Percentiles rank a stretch among this genome's conserved stretches.
Conservation (phyloP, 1,139 yeast species). For the Candida anutae region DNA sequence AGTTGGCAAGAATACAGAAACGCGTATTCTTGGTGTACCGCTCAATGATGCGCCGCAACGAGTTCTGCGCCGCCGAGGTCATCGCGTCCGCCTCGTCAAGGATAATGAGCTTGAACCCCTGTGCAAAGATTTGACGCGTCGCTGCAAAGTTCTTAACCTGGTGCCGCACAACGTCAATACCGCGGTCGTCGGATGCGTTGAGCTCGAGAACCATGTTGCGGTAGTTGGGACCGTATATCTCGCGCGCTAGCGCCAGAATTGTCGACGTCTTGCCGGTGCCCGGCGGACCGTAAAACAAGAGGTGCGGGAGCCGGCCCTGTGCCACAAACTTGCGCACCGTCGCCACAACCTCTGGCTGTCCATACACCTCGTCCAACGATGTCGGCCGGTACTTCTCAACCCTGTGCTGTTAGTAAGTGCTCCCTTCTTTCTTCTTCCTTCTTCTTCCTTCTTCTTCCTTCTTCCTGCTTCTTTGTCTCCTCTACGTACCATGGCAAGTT, state of each 20-base stretch:
- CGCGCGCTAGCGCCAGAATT: slow-evolving; percentile 81
- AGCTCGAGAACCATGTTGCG: slow-evolving; percentile 86
- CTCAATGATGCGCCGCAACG: slow-evolving; percentile 85
- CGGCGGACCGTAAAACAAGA: slow-evolving; percentile 93
- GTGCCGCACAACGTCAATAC: slow-evolving; percentile 78
- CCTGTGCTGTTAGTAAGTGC: slow-evolving; percentile 36
- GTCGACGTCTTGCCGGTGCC: slow-evolving; percentile 98
- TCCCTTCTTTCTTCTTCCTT: too few species aligned
- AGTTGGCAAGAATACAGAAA: slow-evolving; percentile 93
- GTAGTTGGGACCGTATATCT: slow-evolving; percentile 82
- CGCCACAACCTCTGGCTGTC: slow-evolving; percentile 79
- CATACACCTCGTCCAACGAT: slow-evolving; percentile 77
- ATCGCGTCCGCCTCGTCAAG: slow-evolving; percentile 98
- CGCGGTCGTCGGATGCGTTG: slow-evolving; percentile 82
- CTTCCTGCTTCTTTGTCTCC: too few species aligned
- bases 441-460: background rate
- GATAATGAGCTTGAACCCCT: slow-evolving; percentile 81
- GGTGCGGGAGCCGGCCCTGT: slow-evolving; percentile 80
- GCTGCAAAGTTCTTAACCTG: slow-evolving; percentile 81
- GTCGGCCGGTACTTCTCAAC: slow-evolving; percentile 94
- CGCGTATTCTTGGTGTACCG: slow-evolving; percentile 92
- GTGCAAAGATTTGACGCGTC: slow-evolving; percentile 81
- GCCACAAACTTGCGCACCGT: slow-evolving; percentile 79
- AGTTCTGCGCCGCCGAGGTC: slow-evolving; percentile 96
- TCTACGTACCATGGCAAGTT: slow-evolving; percentile 37